A percentile compares a stretch with the other conserved stretches of the same genome.
phyloP scores from a whole-genome alignment of 345 rosid species.

The Melaleuca alternifolia region DNA sequence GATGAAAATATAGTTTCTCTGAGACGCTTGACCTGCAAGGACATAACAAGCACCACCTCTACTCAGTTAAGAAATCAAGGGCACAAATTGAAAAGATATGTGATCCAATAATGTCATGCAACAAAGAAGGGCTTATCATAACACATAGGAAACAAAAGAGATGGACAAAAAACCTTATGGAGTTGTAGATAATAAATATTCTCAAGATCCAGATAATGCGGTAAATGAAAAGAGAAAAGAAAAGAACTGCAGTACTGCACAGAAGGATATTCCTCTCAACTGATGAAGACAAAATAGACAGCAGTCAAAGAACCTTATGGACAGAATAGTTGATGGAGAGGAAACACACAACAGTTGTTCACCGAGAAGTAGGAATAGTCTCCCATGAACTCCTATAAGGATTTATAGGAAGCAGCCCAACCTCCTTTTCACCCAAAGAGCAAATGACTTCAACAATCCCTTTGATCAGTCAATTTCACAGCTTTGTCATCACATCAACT shows the following conservation, averaged over 20 bases:
- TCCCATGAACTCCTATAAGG: background rate
- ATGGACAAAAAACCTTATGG: background rate
- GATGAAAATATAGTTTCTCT: constrained; percentile 29
- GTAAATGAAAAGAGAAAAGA: background rate
- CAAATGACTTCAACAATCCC: background rate
- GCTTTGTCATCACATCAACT: background rate
- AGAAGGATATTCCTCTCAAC: background rate
- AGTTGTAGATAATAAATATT: background rate
- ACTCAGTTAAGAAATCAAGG: background rate
- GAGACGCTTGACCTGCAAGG: constrained; percentile 40
- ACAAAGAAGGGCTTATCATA: background rate
- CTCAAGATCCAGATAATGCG: background rate
- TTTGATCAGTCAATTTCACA: background rate
- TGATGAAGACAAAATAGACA: background rate
- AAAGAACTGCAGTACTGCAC: background rate
- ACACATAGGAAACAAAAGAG: background rate
- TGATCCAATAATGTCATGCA: background rate
- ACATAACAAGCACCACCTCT: background rate
- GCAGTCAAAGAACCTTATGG: background rate
- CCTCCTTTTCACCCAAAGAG: background rate
- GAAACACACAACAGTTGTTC: background rate
- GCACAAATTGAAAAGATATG: background rate
- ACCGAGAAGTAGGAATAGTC: background rate
- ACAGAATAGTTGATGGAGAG: background rate
- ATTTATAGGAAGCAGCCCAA: background rate